These are phyloP conservation scores for Hydnomerulius pinastri DNA, from an alignment of 768 basidiomycete species.

Conservation along the genomic window DNA sequence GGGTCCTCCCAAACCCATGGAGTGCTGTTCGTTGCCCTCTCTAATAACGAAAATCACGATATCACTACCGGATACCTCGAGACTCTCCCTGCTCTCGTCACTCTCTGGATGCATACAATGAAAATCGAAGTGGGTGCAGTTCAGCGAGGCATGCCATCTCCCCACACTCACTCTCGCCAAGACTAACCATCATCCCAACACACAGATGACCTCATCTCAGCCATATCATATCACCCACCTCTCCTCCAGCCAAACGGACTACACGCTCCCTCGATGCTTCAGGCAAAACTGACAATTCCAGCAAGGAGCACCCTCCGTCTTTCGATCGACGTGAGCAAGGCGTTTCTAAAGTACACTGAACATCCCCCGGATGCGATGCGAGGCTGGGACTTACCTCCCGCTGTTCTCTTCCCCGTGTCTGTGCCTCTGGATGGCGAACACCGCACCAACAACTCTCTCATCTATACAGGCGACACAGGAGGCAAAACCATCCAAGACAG, in stretches of 20 bases:
- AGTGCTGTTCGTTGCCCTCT: slow-evolving; percentile 64
- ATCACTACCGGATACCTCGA: slow-evolving; percentile 70
- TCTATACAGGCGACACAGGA: slow-evolving; percentile 5
- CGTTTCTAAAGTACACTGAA: slow-evolving; percentile 91
- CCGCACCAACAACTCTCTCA: not conserved
- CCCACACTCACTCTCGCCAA: not conserved
- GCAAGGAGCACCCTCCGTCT: slow-evolving; percentile 63
- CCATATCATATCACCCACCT: slow-evolving; percentile 60
- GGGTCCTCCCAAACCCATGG: slow-evolving; percentile 80
- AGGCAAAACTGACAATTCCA: slow-evolving; percentile 71
- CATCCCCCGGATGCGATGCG: slow-evolving; percentile 95
- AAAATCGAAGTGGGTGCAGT: slow-evolving; percentile 48
- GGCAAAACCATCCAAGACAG: slow-evolving; percentile 27
- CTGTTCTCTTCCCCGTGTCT: slow-evolving; percentile 57
- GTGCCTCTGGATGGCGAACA: not conserved
- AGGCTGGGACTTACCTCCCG: slow-evolving; percentile 91
- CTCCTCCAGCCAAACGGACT: slow-evolving; percentile 17
- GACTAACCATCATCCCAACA: not conserved
- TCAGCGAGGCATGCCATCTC: slow-evolving; percentile 41
- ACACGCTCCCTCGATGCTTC: slow-evolving; percentile 63
- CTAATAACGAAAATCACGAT: slow-evolving; percentile 54
- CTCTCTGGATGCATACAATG: slow-evolving; percentile 85
- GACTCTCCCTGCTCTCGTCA: slow-evolving; percentile 91
- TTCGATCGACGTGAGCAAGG: slow-evolving; percentile 74
- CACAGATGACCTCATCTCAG: slow-evolving; percentile 62